Evolutionary conservation across 192 early-diverging fungal species (phyloP).

Genomic region (Lunasporangiospora selenospora): DNA sequence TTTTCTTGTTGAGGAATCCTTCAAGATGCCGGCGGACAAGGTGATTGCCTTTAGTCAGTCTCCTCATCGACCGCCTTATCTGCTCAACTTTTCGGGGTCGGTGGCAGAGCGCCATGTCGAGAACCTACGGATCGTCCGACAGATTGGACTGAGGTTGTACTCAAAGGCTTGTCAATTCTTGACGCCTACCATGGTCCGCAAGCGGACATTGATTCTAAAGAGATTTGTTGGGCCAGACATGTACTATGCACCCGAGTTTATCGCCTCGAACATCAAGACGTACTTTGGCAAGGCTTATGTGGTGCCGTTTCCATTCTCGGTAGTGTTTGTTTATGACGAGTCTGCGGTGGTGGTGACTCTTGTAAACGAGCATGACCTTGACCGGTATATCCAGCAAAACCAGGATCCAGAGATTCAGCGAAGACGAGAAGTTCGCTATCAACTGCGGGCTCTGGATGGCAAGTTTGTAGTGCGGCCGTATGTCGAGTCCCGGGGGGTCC

Average conservation of each 20-base stretch:
- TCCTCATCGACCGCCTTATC: constrained; percentile 65
- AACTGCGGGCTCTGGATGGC: constrained; percentile 64
- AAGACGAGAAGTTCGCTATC: constrained; percentile 55
- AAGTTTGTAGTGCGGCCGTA: constrained; percentile 63
- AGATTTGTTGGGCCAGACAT: constrained; percentile 67
- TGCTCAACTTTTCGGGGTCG: constrained; percentile 68
- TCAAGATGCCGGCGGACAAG: constrained; percentile 59
- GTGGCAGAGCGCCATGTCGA: constrained; percentile 73
- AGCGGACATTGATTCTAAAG: constrained; percentile 48
- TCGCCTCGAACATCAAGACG: constrained; percentile 54
- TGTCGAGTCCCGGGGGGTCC: constrained; percentile 20
- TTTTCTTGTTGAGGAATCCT: constrained; percentile 61
- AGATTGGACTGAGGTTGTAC: constrained; percentile 61
- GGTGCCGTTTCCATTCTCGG: constrained; percentile 71
- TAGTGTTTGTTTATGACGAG: constrained; percentile 73
- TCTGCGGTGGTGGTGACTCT: constrained; percentile 56
- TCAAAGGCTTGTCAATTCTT: constrained; percentile 44
- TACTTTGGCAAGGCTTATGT: constrained; percentile 69
- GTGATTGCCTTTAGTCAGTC: constrained; percentile 60
- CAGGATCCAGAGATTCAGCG: constrained; percentile 50
- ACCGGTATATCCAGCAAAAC: constrained; percentile 62
- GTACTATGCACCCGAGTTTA: constrained; percentile 65
- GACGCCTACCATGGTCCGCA: constrained; percentile 35
- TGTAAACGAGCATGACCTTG: constrained; percentile 57
- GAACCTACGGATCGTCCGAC: constrained; percentile 64